Percentiles rank a stretch among this genome's conserved stretches.
These are phyloP conservation scores for Lichina pygmaea DNA, from an alignment of 495 filamentous ascomycete genomes.

Conservation along the genomic window DNA sequence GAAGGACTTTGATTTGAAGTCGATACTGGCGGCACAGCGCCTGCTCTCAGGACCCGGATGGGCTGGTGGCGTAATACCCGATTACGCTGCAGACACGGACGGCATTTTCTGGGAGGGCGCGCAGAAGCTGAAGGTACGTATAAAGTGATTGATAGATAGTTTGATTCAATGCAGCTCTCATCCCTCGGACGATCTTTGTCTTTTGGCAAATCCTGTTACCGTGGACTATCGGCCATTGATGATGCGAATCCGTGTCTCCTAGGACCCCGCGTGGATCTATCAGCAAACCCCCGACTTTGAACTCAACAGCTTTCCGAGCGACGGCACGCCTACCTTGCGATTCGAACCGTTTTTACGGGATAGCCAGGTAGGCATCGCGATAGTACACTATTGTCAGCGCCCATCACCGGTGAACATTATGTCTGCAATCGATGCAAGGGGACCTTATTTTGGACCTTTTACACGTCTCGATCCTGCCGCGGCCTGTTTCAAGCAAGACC, in stretches of 20 bases:
- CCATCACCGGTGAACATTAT: no score
- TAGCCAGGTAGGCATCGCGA: no score
- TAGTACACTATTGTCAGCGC: no score
- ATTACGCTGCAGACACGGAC: constrained; percentile 17
- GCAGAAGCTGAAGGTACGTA: constrained; percentile 30
- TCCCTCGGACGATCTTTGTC: neutral
- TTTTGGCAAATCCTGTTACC: constrained; percentile 1
- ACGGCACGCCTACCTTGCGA: no score
- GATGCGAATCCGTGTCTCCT: no score
- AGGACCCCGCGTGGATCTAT: constrained; percentile 38
- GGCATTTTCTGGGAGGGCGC: constrained; percentile 26
- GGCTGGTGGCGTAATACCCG: constrained; percentile 20
- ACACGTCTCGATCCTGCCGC: no score
- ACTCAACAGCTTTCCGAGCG: constrained; percentile 21
- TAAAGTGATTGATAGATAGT: neutral
- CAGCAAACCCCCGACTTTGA: constrained; percentile 67
- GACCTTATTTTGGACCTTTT: no score
- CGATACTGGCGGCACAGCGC: constrained; percentile 21
- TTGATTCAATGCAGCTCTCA: no score
- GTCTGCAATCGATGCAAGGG: no score
- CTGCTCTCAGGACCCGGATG: constrained; percentile 5
- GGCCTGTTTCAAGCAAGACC: no score
- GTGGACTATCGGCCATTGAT: constrained; percentile 19
- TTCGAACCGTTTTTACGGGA: no score
- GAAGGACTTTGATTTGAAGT: constrained; percentile 5